These are phyloP conservation scores for Venturia oleaginea DNA, from an alignment of 2,329 filamentous ascomycete species.

Conservation along the genomic window DNA sequence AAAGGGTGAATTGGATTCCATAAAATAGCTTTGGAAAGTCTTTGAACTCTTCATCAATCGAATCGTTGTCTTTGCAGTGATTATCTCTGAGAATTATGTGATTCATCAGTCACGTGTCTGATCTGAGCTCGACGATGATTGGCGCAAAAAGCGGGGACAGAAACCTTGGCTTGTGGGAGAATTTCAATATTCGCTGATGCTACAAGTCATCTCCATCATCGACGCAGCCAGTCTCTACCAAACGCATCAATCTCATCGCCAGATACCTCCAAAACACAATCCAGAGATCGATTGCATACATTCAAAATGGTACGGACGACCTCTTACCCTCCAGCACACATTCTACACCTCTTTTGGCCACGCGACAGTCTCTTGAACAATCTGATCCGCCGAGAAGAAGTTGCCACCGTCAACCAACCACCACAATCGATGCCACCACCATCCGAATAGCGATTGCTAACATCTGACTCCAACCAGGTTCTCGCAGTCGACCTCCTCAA, in stretches of 20 bases:
- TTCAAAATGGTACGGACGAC: neutral
- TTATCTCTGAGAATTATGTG: too few relatives aligned
- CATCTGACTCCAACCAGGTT: slow-evolving; percentile 53
- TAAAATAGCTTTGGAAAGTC: too few relatives aligned
- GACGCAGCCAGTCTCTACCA: neutral
- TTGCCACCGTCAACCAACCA: neutral
- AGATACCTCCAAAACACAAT: neutral
- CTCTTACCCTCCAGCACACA: neutral
- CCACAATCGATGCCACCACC: neutral
- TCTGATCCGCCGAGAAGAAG: neutral
- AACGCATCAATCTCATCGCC: neutral
- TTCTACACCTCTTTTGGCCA: neutral
- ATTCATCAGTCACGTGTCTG: neutral
- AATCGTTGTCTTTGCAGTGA: too few relatives aligned
- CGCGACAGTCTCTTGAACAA: neutral
- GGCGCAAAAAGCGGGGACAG: neutral
- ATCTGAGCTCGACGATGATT: neutral
- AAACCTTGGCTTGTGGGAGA: neutral
- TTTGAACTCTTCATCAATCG: too few relatives aligned
- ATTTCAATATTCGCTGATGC: too few relatives aligned
- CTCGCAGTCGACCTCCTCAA: slow-evolving; percentile 99
- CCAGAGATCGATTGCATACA: neutral
- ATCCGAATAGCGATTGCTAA: slow-evolving; percentile 18
- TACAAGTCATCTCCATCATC: neutral
- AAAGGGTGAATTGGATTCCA: too few relatives aligned